Conservation (phyloP, 192 early-diverging fungal species). For the Blastocladiella britannica region DNA sequence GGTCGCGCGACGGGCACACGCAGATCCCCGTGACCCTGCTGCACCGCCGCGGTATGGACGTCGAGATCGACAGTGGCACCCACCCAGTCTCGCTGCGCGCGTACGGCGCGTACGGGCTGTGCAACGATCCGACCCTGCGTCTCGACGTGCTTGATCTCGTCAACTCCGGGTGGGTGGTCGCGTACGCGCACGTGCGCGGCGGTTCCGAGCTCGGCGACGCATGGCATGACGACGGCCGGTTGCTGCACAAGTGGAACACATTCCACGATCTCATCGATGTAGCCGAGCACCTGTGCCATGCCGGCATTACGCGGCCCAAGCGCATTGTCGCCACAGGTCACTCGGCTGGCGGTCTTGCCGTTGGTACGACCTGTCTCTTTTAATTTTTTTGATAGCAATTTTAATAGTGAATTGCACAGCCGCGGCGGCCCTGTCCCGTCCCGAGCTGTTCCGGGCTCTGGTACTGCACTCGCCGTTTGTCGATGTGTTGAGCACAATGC, state of each 20-base stretch:
- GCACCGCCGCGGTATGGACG: not conserved
- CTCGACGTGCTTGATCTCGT: conserved; percentile 51
- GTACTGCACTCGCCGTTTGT: conserved; percentile 63
- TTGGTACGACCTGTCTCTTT: conserved; percentile 23
- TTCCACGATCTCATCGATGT: conserved; percentile 51
- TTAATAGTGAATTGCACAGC: no score
- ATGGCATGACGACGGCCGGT: conserved; percentile 59
- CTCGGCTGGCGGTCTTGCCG: conserved; percentile 57
- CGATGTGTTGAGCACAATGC: conserved; percentile 66
- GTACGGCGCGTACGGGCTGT: conserved; percentile 68
- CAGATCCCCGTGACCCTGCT: not conserved
- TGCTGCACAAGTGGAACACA: conserved; percentile 46
- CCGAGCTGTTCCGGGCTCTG: conserved; percentile 55
- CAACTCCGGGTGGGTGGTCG: conserved; percentile 59
- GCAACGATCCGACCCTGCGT: conserved; percentile 55
- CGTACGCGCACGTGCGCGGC: conserved; percentile 61
- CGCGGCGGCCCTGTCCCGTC: conserved; percentile 29
- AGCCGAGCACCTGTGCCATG: conserved; percentile 37
- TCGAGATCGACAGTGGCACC: conserved; percentile 1
- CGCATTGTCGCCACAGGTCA: conserved; percentile 41
- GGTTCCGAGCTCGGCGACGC: conserved; percentile 54
- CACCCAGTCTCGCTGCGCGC: conserved; percentile 38
- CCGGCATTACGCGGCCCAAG: conserved; percentile 25
- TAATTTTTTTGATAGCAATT: no score
- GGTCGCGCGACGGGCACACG: not conserved